Base-by-base conservation (phyloP, 495 filamentous ascomycete species). In the Xylaria scruposa region DNA sequence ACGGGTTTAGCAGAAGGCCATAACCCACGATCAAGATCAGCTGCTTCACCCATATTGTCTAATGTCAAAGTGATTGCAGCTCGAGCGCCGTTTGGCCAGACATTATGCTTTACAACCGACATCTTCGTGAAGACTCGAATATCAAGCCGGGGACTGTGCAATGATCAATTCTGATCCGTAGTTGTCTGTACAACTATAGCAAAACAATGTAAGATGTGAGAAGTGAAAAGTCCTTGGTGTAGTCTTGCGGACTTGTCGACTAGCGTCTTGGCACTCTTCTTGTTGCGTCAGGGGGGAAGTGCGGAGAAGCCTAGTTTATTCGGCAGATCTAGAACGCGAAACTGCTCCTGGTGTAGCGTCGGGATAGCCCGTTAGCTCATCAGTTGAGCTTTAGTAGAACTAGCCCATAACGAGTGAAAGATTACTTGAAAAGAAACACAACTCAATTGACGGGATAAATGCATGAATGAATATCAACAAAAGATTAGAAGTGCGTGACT, bases 41-140 rank as follows among this genome's bases (percentile, higher is more conserved):
- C 78, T n/a, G 80, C 80, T 77, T 82, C 80, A 65, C 80, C 80
- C 15, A 82, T 73, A 69, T 82, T 82, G 78, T 82, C 80, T 75
- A 82, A 75, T 2, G 79, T 82, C 67, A 82, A 74, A 64, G 73
- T 61, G 72, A 80, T 71, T 72, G 88, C 76, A 21, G 72, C 78
- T 40, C 69, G 67, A 71, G 72, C 62, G 58, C 70, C 63, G 60
- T 70, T n/a, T 26, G 79, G 79, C 80, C 80, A 81, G 17, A 47
- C 44, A n/a, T n/a, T 6, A 5, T 47, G 17, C 17, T 17, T 47
- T 47, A 19, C 4, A 5, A n/a, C n/a, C 44, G 44, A 47, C 44
- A 47, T 47, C 44, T 47, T 47, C 44, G 44, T 15, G 17, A 5
- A n/a, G 17, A 19, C 17, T 47, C 4, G 17, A 17, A 5, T 4